These are phyloP conservation scores for Metschnikowia anglica DNA, from an alignment of 805 yeast genomes.

Conservation along the genomic window DNA sequence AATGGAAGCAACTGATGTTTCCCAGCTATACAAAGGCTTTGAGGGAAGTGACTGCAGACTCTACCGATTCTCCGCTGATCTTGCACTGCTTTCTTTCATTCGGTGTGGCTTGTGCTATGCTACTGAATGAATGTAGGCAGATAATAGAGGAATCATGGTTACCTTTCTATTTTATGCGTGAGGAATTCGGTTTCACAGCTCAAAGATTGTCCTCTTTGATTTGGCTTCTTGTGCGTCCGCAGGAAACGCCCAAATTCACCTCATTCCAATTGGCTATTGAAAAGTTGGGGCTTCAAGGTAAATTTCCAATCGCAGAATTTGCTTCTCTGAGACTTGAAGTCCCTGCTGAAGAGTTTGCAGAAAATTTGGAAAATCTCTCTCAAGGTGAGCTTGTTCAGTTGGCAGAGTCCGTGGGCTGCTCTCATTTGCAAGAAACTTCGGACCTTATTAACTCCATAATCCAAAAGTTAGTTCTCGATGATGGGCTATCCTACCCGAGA, in stretches of 20 bases:
- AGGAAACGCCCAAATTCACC: neutral
- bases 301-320: slow-evolving; percentile 5
- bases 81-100: slow-evolving; percentile 13
- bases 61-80: neutral
- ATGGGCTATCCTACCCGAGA: slow-evolving; percentile 6
- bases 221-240: neutral
- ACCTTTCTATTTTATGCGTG: slow-evolving; percentile 6
- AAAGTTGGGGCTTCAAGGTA: neutral
- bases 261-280: neutral
- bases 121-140: slow-evolving; percentile 1
- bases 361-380: neutral
- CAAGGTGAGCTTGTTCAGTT: neutral
- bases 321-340: slow-evolving; percentile 10
- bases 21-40: neutral
- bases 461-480: slow-evolving; percentile 1
- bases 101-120: slow-evolving; percentile 9
- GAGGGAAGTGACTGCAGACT: neutral
- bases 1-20: slow-evolving; percentile 28
- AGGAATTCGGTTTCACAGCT: slow-evolving; percentile 3
- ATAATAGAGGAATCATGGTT: slow-evolving; percentile 4
- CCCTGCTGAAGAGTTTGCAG: neutral
- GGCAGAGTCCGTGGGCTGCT: neutral
- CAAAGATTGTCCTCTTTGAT: slow-evolving; percentile 10
- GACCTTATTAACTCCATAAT: slow-evolving; percentile 4
- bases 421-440: neutral